Conservation (phyloP, 2,329 filamentous ascomycete genomes). For the Ciborinia camelliae region DNA sequence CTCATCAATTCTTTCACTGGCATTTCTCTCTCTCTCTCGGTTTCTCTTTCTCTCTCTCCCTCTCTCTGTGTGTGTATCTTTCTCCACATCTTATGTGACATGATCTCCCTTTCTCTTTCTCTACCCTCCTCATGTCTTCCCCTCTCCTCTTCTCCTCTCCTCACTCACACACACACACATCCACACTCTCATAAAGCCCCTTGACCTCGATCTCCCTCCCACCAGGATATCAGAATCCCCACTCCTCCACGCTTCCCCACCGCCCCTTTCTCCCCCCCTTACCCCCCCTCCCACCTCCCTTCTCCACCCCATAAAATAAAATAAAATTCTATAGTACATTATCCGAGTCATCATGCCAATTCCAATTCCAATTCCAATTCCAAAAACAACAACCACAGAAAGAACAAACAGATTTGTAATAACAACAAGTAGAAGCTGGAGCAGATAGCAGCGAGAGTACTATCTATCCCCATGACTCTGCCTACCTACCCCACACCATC, state of each 20-base stretch:
- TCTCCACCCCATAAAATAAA: neutral
- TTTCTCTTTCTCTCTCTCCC: neutral
- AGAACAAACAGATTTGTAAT: neutral
- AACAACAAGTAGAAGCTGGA: neutral
- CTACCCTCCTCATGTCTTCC: neutral
- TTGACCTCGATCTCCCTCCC: too few relatives aligned
- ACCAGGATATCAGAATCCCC: too few relatives aligned
- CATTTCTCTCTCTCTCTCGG: neutral
- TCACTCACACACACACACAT: too few relatives aligned
- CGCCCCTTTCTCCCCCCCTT: neutral
- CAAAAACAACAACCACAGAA: neutral
- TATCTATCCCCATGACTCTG: neutral
- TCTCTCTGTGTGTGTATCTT: neutral
- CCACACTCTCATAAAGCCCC: neutral
- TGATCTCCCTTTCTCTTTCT: neutral
- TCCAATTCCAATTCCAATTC: neutral
- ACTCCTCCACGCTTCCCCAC: too few relatives aligned
- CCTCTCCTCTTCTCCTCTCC: too few relatives aligned
- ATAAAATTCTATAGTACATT: constrained; percentile 8
- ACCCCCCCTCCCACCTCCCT: too few relatives aligned
- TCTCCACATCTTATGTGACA: neutral
- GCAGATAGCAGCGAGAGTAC: neutral
- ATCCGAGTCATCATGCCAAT: neutral
- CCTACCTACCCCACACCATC: neutral
- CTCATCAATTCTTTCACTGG: neutral